A percentile compares a stretch with the other conserved stretches of the same genome.
phyloP scores from a whole-genome alignment of 1,284 basidiomycete species.

The Gastroboletus turbinatus region DNA sequence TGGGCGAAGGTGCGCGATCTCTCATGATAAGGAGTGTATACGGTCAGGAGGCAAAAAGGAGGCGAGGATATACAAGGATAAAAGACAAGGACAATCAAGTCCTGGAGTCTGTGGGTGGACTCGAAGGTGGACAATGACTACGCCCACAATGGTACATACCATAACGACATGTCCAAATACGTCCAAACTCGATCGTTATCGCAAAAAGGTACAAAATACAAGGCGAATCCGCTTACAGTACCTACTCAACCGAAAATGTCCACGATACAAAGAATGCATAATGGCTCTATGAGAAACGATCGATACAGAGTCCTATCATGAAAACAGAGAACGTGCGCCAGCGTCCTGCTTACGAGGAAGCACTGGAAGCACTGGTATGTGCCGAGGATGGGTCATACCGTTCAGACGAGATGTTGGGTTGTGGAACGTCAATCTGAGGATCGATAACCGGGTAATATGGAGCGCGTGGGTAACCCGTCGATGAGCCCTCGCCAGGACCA shows the following conservation, averaged over 20 bases:
- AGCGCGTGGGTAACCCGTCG: conserved; percentile 25
- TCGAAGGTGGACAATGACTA: conserved; percentile 2
- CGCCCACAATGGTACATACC: conserved; percentile 8
- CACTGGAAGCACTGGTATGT: conserved; percentile 6
- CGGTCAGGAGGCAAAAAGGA: conserved; percentile 12
- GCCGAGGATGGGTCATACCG: conserved; percentile 31
- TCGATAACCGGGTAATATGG: conserved; percentile 42
- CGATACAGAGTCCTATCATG: neutral
- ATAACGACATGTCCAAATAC: conserved; percentile 21
- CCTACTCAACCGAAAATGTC: neutral
- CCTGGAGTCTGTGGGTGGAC: neutral
- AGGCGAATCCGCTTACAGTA: neutral
- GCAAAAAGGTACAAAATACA: conserved; percentile 15
- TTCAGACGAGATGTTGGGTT: conserved; percentile 36
- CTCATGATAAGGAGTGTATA: conserved; percentile 33
- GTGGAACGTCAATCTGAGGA: conserved; percentile 37
- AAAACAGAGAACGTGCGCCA: neutral
- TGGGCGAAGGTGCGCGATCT: conserved; percentile 10
- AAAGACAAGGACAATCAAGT: conserved; percentile 12
- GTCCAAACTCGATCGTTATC: conserved; percentile 18
- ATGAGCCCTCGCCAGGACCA: conserved; percentile 19
- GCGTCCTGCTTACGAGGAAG: conserved; percentile 20
- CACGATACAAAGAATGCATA: neutral
- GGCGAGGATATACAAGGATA: conserved; percentile 12
- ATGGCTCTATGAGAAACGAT: neutral